A percentile compares a stretch with the other conserved stretches of the same genome.
Conservation (phyloP, 1,284 basidiomycete genomes). For the Apiotrichum laibachii region DNA sequence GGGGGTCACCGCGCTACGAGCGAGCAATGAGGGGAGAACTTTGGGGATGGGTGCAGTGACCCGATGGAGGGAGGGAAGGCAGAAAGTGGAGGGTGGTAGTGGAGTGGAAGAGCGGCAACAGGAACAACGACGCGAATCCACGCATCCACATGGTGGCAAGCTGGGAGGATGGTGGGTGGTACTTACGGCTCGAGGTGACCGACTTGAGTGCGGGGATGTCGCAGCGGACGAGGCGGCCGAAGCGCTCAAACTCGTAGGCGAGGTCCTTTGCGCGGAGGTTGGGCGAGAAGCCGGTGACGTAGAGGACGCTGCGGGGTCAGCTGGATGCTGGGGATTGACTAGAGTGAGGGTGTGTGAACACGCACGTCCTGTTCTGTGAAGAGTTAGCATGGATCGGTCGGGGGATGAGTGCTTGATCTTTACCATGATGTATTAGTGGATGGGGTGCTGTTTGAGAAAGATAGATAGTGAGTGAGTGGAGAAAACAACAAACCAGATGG, state of each 20-base stretch:
- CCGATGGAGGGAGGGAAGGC: neutral
- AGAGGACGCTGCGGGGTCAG: constrained; percentile 61
- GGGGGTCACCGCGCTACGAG: constrained; percentile 6
- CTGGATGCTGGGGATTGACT: neutral
- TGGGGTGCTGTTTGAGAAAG: no score
- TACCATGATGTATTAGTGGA: no score
- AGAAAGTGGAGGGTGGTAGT: neutral
- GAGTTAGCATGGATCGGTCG: neutral
- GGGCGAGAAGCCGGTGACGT: constrained; percentile 79
- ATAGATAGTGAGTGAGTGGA: no score
- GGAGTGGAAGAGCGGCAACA: neutral
- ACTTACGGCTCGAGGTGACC: constrained; percentile 47
- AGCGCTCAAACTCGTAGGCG: constrained; percentile 84
- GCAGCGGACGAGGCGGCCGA: constrained; percentile 60
- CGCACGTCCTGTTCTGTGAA: constrained; percentile 15
- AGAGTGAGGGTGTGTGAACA: neutral
- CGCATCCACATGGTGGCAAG: no score
- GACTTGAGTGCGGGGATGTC: constrained; percentile 72
- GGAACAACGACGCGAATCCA: neutral
- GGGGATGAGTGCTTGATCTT: no score
- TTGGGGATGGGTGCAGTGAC: neutral
- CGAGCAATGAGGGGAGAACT: constrained; percentile 17
- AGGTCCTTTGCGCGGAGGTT: constrained; percentile 74
- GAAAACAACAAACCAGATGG: no score
- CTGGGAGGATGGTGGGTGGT: no score